Base-by-base conservation (phyloP, 2,329 filamentous ascomycete genomes). In the Trichophyton simii region DNA sequence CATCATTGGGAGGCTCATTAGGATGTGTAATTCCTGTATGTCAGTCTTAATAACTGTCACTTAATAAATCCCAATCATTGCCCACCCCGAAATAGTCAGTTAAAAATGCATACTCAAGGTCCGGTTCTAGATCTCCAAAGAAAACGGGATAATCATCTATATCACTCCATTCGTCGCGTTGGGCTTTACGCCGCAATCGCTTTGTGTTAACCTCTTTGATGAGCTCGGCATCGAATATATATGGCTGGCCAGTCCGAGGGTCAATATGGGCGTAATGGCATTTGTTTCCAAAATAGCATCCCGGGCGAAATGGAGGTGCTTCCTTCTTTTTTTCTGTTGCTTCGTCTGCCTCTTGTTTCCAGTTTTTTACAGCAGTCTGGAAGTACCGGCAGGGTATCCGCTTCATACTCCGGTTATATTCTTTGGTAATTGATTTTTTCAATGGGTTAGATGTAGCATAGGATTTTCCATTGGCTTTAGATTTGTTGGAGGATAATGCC, bases 251-350 rank as follows among this genome's bases (percentile, higher is more conserved):
- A 0, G 66, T 65, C 36, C 50, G 20, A 13, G 66, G 66, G 36
- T 65, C 20, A 22, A 60, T 61, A 52, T 71, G 69, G 41, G 65
- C 62, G 58, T 70, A 71, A 58, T 71, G 69, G 58, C 69, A 71
- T 18, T 69, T 62, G 28, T 71, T 71, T 15, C 65, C 69, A 59
- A 71, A 71, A 20, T 62, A 65, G 58, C 69, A 69, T 22, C 60
- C 63, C 13, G 67, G 67, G 38, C 59, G 60, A 52, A 67, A 62
- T 34, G 44, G n/a, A 44, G 61, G 48, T 28, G 41, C 57, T 34
- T 18, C 38, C 52, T 62, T 50, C 38, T 18, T 6, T 15, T 8
- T 31, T 28, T 38, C 8, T 50, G 38, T 22, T n/a, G 22, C 50
- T 20, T 25, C 15, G 28, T 31, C n/a, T 6, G 28, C 44, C 8